Percentiles rank a stretch among this genome's conserved stretches.
Evolutionary conservation across 495 filamentous ascomycete species (phyloP).

Genomic region (Bryoglossum gracile): DNA sequence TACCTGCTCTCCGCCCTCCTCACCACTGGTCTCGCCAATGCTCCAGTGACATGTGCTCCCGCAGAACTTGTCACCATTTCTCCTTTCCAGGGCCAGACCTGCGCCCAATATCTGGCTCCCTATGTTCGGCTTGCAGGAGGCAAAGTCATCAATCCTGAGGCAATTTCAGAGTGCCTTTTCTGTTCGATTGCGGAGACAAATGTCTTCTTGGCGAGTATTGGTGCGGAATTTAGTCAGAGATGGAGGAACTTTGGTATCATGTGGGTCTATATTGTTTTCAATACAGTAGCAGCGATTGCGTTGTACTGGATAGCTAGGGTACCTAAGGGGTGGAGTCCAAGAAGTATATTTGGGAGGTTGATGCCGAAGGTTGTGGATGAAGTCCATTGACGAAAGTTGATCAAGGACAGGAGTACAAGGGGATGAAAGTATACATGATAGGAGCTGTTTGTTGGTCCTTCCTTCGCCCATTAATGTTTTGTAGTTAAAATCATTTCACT

Average conservation of each 20-base stretch:
- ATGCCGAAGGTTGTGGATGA: too few species aligned
- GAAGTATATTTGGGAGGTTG: too few species aligned
- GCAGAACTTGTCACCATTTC: constrained; percentile 53
- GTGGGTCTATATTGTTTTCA: constrained; percentile 70
- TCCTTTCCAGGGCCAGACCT: constrained; percentile 46
- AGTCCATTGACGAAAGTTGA: too few species aligned
- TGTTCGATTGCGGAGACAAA: constrained; percentile 58
- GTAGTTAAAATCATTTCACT: too few species aligned
- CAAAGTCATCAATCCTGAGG: constrained; percentile 42
- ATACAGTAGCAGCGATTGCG: constrained; percentile 59
- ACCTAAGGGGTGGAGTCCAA: constrained; percentile 60
- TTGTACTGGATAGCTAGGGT: constrained; percentile 78
- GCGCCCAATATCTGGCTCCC: constrained; percentile 45
- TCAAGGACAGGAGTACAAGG: too few species aligned
- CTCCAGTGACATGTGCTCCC: constrained; percentile 46
- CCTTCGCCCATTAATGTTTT: too few species aligned
- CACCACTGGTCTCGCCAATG: constrained; percentile 54
- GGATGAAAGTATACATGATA: too few species aligned
- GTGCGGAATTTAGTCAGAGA: constrained; percentile 37
- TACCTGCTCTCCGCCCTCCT: constrained; percentile 62
- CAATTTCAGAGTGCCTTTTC: constrained; percentile 49
- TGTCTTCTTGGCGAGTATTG: constrained; percentile 45
- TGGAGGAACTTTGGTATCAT: constrained; percentile 32
- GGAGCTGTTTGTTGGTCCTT: too few species aligned
- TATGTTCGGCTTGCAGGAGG: constrained; percentile 45